phyloP scores from a whole-genome alignment of 1,139 yeast species.

The Candida tetrigidarum region DNA sequence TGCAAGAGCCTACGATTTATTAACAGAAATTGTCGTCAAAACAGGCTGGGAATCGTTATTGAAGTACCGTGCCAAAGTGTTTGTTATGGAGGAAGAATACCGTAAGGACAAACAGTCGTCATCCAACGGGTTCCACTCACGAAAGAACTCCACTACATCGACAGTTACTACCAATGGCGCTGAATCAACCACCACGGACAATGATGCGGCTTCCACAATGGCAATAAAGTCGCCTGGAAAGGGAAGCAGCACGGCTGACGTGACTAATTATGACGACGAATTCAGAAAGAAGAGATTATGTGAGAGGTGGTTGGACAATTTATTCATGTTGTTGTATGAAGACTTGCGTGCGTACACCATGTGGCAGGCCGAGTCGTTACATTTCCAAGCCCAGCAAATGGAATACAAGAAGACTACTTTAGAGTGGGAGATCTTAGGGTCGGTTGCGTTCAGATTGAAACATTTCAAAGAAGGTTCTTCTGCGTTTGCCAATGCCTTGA shows the following conservation, averaged over 20 bases:
- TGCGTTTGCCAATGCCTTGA: slow-evolving; percentile 79
- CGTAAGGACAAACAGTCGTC: slow-evolving; percentile 43
- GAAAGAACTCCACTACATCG: slow-evolving; percentile 21
- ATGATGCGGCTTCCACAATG: slow-evolving; percentile 38
- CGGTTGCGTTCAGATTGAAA: slow-evolving; percentile 76
- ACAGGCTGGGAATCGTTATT: slow-evolving; percentile 93
- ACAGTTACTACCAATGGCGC: slow-evolving; percentile 5
- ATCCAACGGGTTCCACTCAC: slow-evolving; percentile 20
- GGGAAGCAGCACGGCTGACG: slow-evolving; percentile 19
- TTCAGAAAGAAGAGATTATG: slow-evolving; percentile 81
- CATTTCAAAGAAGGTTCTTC: slow-evolving; percentile 81
- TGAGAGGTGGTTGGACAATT: slow-evolving; percentile 92
- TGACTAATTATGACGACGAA: slow-evolving; percentile 35
- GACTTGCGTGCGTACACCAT: slow-evolving; percentile 84
- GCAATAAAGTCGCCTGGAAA: slow-evolving; percentile 44
- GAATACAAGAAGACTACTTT: slow-evolving; percentile 78
- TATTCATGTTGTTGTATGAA: slow-evolving; percentile 85
- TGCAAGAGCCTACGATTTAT: slow-evolving; percentile 74
- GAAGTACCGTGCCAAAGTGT: slow-evolving; percentile 78
- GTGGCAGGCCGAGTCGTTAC: slow-evolving; percentile 86
- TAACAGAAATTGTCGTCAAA: slow-evolving; percentile 70
- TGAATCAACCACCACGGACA: slow-evolving; percentile 8
- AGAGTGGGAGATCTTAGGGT: slow-evolving; percentile 94
- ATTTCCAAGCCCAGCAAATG: slow-evolving; percentile 70
- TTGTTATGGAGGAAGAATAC: slow-evolving; percentile 96